These are phyloP conservation scores for Candida manassasensis DNA, from an alignment of 805 yeast species.

Conservation along the genomic window DNA sequence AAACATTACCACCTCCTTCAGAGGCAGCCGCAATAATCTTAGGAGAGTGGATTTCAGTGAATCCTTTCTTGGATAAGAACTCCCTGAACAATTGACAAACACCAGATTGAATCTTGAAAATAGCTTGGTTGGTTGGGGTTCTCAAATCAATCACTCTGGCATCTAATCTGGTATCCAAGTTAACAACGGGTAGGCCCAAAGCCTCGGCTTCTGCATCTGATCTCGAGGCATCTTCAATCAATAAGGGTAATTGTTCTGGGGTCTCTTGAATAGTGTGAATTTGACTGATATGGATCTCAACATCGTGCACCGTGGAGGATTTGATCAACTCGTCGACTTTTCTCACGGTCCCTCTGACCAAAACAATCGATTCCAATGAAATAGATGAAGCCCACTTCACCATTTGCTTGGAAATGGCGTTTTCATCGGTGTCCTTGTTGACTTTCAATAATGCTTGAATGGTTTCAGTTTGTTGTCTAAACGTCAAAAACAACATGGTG, in stretches of 20 bases:
- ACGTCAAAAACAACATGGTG: conserved; percentile 82
- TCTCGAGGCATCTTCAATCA: conserved; percentile 95
- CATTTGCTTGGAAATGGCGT: conserved; percentile 79
- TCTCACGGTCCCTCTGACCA: conserved; percentile 79
- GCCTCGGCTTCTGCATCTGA: conserved; percentile 93
- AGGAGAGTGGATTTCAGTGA: conserved; percentile 94
- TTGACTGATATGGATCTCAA: conserved; percentile 74
- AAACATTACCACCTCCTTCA: conserved; percentile 97
- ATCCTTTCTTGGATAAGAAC: conserved; percentile 61
- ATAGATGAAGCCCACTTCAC: conserved; percentile 91
- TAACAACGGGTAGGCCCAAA: conserved; percentile 86
- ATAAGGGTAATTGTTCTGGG: conserved; percentile 87
- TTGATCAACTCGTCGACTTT: conserved; percentile 85
- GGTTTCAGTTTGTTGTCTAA: conserved; percentile 82
- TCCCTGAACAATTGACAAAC: conserved; percentile 87
- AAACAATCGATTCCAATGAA: conserved; percentile 84
- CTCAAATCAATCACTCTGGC: conserved; percentile 94
- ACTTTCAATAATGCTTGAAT: conserved; percentile 84
- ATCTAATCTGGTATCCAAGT: conserved; percentile 93
- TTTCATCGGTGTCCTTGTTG: conserved; percentile 49
- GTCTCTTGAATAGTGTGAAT: conserved; percentile 79
- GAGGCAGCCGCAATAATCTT: conserved; percentile 92
- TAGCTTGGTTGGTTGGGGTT: conserved; percentile 96
- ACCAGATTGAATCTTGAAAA: conserved; percentile 89
- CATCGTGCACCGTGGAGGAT: conserved; percentile 87